Evolutionary conservation across 2,329 filamentous ascomycete species (phyloP), one percentile per base, ranked within the genome.

Genomic region (Penicillium sp.): DNA sequence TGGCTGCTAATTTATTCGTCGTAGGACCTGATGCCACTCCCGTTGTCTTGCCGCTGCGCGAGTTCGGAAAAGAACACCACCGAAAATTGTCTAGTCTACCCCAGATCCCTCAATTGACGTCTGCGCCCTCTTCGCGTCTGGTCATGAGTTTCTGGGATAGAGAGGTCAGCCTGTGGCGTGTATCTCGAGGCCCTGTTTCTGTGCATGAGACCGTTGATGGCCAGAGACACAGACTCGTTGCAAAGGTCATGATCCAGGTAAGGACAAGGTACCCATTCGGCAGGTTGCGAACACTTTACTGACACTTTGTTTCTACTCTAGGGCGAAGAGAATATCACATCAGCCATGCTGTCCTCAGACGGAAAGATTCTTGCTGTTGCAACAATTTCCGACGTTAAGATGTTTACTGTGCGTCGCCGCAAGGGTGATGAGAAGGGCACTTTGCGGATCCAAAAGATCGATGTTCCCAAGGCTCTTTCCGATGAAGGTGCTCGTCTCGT

Each of bases 91-190:
- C 90, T n/a, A 84, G 84, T 62, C 77, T 98, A 11, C 91, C 93
- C 2, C 90, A 95, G 62, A 76, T 80, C 41, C 79, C 87, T 1
- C 83, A 86, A 2, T 67, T 96, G 6, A 74, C 80, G 28, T 90
- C 87, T 55, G 86, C 90, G 3, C 75, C 84, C 1, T 79, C 79
- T 34, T 83, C 84, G 35, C 81, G 93, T 40, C 73, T 96, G 18
- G 72, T 98, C 22, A 80, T 93, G 61, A 88, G 87, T 66, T 97
- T 89, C 87, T 97, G 90, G 89, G 87, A 91, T 55, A 79, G 86
- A 46, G 87, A 94, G 65, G 76, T 97, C 40, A 84, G 86, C 57
- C 79, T 98, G 50, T 98, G 90, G 89, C 79, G 76, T 32, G 70
- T 86, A 18, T 64, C 66, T 27, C 57, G 70, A 65, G 58, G 64